Conservation (phyloP, 73 alveolate genomes). For the Tetrahymena borealis region DNA sequence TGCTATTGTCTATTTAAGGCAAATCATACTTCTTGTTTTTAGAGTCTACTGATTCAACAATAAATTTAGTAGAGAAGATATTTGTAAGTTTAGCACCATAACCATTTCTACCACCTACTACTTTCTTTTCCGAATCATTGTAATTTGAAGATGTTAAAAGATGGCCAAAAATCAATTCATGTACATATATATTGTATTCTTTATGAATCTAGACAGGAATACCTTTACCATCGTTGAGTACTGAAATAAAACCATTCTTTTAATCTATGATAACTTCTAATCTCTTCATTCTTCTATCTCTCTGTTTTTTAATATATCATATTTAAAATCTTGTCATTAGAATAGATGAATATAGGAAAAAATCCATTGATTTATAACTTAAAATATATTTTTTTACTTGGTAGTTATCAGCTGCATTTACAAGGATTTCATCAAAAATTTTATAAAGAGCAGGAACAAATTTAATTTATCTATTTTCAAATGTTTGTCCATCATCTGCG, state of each 20-base stretch:
- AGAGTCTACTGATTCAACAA: slow-evolving; percentile 90
- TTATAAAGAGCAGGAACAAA: slow-evolving; percentile 97
- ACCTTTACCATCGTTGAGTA: slow-evolving; percentile 94
- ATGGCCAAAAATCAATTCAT: slow-evolving; percentile 98
- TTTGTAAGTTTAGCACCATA: slow-evolving; percentile 99
- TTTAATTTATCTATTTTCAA: slow-evolving; percentile 39
- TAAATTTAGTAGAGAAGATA: slow-evolving; percentile 91
- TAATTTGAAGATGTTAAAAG: slow-evolving; percentile 95
- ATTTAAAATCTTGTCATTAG: not conserved
- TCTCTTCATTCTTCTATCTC: slow-evolving; percentile 87
- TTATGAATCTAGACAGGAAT: slow-evolving; percentile 96
- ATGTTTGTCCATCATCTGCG: slow-evolving; percentile 35
- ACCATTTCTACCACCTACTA: slow-evolving; percentile 98
- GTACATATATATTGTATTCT: slow-evolving; percentile 92
- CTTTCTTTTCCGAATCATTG: slow-evolving; percentile 92
- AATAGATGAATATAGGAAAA: not conserved
- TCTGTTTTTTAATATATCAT: not conserved
- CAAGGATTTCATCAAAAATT: slow-evolving; percentile 98
- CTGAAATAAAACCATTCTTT: slow-evolving; percentile 65
- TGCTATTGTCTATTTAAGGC: not conserved
- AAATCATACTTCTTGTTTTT: slow-evolving; percentile 40
- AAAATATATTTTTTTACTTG: slow-evolving; percentile 18
- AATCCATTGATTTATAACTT: not conserved
- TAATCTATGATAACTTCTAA: slow-evolving; percentile 79
- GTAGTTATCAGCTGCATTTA: slow-evolving; percentile 98